Conservation (phyloP, 176 grass and related monocot genomes). For the Avena insularis region DNA sequence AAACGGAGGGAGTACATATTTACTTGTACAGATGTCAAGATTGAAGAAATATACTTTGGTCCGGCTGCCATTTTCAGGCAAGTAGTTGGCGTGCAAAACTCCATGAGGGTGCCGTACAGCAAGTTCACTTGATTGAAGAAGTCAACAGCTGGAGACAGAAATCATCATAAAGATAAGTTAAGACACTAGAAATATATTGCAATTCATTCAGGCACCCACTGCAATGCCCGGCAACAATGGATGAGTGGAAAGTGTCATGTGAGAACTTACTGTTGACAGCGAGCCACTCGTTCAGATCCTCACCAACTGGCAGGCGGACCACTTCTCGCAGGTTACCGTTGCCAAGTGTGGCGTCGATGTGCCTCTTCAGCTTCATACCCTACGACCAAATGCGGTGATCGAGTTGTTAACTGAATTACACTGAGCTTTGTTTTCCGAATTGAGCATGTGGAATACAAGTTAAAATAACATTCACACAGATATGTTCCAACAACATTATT, state of each 20-base stretch:
- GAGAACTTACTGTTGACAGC: constrained; percentile 80
- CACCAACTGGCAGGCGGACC: constrained; percentile 80
- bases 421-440: constrained; percentile 11
- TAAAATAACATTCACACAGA: background rate
- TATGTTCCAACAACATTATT: background rate
- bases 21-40: background rate
- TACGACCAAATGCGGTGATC: constrained; percentile 30
- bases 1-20: background rate
- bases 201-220: background rate
- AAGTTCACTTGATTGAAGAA: constrained; percentile 98
- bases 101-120: constrained; percentile 82
- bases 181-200: background rate
- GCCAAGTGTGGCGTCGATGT: constrained; percentile 87
- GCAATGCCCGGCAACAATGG: background rate
- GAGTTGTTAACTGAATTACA: background rate
- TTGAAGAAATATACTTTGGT: constrained; percentile 58
- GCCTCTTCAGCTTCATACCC: constrained; percentile 78
- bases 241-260: background rate
- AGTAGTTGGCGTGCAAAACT: constrained; percentile 88
- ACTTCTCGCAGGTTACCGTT: constrained; percentile 83
- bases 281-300: constrained; percentile 89
- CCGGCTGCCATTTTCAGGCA: constrained; percentile 95
- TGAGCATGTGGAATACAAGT: background rate
- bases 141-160: constrained; percentile 73
- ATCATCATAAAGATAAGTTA: constrained; percentile 16